Evolutionary conservation across 371 early-diverging fungal species (phyloP), one percentile per base, ranked within the genome.

Genomic region (Basidiobolus heterosporus): DNA sequence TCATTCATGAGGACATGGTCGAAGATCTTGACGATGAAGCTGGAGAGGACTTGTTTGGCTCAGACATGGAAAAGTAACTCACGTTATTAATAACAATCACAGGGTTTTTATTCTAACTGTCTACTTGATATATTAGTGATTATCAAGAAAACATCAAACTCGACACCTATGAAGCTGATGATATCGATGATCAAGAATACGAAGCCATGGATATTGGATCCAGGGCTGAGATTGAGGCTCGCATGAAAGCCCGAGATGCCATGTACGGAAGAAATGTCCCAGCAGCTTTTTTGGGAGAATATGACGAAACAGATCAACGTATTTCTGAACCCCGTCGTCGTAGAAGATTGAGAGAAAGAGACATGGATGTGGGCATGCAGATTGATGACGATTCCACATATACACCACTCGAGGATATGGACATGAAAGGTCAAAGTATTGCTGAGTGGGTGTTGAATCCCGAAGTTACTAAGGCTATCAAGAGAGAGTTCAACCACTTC

Each of bases 401-500:
- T 14, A 20, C 39, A 20, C 41, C 38, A 45, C 37, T 15, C 23
- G 15, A 16, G 36, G 44, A 22, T 45, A 51, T 38, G 4, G 49
- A 52, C 20, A 41, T 52, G 14, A 56, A 56, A 41, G 47, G 49
- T 0, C 7, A 15, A 16, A 44, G 36, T 36, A 73, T 92, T 38
- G 65, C 70, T 35, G 86, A 86, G 35, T 92, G 85, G 82, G 65
- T 91, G 14, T 65, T 60, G 17, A 72, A 80, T 66, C 83, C 82
- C 51, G 70, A 75, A 8, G 76, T 82, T 3, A 75, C 90, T 13
- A 75, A 78, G 49, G 77, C 85, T 15, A 85, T 93, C 46, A 74
- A 75, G 52, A 64, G 78, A 35, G 87, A 91, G 54, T 95, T 94
- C 66, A 73, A 78, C 30, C 71, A 80, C 37, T 97, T 97, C 57